A percentile compares a stretch with the other conserved stretches of the same genome.
phyloP scores from a whole-genome alignment of 164 flowering plant genomes.

The Aristolochia californica region DNA sequence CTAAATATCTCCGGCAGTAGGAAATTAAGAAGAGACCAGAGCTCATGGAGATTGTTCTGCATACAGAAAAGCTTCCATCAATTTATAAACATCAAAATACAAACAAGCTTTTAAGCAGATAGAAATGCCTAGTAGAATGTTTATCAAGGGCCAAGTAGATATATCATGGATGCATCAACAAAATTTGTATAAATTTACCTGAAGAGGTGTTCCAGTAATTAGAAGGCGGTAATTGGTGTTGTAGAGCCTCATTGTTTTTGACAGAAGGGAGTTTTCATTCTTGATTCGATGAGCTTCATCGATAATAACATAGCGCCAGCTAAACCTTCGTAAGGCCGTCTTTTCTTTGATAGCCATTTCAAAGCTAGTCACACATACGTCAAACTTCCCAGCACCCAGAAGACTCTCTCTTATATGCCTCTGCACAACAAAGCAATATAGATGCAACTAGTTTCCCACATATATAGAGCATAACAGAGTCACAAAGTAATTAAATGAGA shows the following conservation, averaged over 20 bases:
- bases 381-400: slow-evolving; percentile 92
- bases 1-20: slow-evolving; percentile 93
- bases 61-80: slow-evolving; percentile 4
- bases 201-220: slow-evolving; percentile 98
- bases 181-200: slow-evolving; percentile 36
- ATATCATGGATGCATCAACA: no score
- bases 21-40: slow-evolving; percentile 96
- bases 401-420: slow-evolving; percentile 73
- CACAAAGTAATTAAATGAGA: neutral
- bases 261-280: slow-evolving; percentile 98
- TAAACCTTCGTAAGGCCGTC: slow-evolving; percentile 71
- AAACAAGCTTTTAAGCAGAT: neutral
- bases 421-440: slow-evolving; percentile 29
- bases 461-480: neutral
- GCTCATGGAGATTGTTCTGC: slow-evolving; percentile 99
- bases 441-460: neutral
- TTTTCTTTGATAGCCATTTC: slow-evolving; percentile 99
- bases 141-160: no score
- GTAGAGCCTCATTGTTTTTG: slow-evolving; percentile 93
- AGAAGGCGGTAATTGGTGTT: slow-evolving; percentile 90
- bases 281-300: slow-evolving; percentile 99
- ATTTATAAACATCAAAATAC: neutral
- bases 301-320: slow-evolving; percentile 99
- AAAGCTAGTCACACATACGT: slow-evolving; percentile 97
- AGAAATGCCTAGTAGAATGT: no score